Conservation (phyloP, 768 basidiomycete species). For the Ramaria sp. region DNA sequence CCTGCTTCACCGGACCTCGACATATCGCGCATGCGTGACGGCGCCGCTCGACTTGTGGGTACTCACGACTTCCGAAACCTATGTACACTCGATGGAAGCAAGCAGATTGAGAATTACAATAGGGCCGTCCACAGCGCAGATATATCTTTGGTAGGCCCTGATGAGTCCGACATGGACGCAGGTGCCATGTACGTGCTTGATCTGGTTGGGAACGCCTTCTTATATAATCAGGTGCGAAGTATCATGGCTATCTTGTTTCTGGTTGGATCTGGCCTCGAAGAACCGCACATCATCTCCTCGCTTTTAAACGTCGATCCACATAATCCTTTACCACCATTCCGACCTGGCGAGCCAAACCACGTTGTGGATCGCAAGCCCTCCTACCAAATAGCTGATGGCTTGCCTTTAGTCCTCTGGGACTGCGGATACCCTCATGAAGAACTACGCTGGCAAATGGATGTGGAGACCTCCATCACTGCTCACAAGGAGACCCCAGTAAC, state of each 20-base stretch:
- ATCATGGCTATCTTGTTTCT: slow-evolving; percentile 90
- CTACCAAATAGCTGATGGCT: slow-evolving; percentile 88
- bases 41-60: slow-evolving; percentile 62
- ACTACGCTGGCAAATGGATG: slow-evolving; percentile 63
- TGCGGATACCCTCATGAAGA: slow-evolving; percentile 62
- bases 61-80: slow-evolving; percentile 94
- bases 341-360: slow-evolving; percentile 26
- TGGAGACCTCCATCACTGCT: slow-evolving; percentile 24
- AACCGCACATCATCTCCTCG: slow-evolving; percentile 53
- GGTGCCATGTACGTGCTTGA: slow-evolving; percentile 60
- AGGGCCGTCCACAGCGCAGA: slow-evolving; percentile 59
- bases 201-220: slow-evolving; percentile 77
- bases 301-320: slow-evolving; percentile 59
- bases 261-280: slow-evolving; percentile 72
- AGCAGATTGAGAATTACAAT: slow-evolving; percentile 77
- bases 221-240: slow-evolving; percentile 94
- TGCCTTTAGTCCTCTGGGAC: slow-evolving; percentile 89
- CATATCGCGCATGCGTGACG: slow-evolving; percentile 64
- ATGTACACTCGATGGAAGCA: slow-evolving; percentile 85
- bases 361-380: slow-evolving; percentile 67
- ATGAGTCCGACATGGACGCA: slow-evolving; percentile 14
- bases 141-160: slow-evolving; percentile 35
- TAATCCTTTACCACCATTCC: slow-evolving; percentile 27
- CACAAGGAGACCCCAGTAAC: slow-evolving; percentile 16
- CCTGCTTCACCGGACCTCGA: slow-evolving; percentile 48